Evolutionary conservation across 2,329 filamentous ascomycete species (phyloP).

Genomic region (Lasiodiplodia hormozganensis): DNA sequence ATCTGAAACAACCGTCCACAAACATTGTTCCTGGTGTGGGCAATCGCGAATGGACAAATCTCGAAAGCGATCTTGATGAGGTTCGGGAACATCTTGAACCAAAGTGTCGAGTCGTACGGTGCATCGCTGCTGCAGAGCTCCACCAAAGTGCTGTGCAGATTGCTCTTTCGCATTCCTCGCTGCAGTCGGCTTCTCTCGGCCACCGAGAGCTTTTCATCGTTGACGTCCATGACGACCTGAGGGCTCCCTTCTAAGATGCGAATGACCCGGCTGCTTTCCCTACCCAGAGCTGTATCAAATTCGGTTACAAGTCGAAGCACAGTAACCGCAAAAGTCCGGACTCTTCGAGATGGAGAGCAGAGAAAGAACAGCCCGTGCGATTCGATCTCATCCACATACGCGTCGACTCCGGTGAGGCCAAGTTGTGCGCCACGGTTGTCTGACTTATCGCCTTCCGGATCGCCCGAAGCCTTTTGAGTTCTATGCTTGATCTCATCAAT

Average conservation of each 20-base stretch:
- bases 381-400: conserved; percentile 95
- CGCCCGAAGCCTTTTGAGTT: conserved; percentile 73
- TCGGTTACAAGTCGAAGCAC: conserved; percentile 91
- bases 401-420: conserved; percentile 86
- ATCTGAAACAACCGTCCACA: conserved; percentile 93
- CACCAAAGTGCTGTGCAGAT: conserved; percentile 83
- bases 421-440: conserved; percentile 78
- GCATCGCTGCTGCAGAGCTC: conserved; percentile 96
- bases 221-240: conserved; percentile 86
- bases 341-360: conserved; percentile 90
- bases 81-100: conserved; percentile 98
- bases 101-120: conserved; percentile 91
- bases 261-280: conserved; percentile 82
- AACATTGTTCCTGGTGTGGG: conserved; percentile 87
- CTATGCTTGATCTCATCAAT: conserved; percentile 94
- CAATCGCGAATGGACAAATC: conserved; percentile 88
- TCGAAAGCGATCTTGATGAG: conserved; percentile 90
- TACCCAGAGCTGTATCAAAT: conserved; percentile 87
- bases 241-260: conserved; percentile 91
- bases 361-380: conserved; percentile 97
- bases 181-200: conserved; percentile 92
- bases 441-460: conserved; percentile 67
- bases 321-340: conserved; percentile 88
- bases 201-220: conserved; percentile 88
- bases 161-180: conserved; percentile 84